A percentile compares a stretch with the other conserved stretches of the same genome.
These are phyloP conservation scores for Thraustochytrium striatum DNA, from an alignment of 352 stramenopile species.

Conservation along the genomic window DNA sequence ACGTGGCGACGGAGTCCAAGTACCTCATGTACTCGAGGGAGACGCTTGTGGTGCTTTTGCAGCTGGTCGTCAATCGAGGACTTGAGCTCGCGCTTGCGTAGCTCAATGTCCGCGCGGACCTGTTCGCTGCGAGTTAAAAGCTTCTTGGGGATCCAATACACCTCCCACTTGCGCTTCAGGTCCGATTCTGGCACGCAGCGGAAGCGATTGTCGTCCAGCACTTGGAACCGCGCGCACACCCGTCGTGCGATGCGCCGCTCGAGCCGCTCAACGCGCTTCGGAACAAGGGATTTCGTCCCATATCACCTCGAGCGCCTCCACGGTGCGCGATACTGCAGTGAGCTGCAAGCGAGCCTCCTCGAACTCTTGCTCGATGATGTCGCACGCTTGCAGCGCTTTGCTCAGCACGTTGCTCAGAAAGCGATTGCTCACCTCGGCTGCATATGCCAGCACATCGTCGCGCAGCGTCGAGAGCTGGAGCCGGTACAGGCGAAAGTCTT, in stretches of 20 bases:
- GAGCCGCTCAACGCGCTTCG: neutral
- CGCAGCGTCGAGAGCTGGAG: neutral
- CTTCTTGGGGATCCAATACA: neutral
- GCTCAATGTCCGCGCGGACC: neutral
- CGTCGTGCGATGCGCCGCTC: neutral
- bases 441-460: neutral
- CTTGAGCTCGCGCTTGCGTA: neutral
- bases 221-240: neutral
- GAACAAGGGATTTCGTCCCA: neutral
- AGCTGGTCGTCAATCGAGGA: neutral
- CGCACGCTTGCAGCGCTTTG: neutral
- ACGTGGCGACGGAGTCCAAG: neutral
- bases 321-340: neutral
- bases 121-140: neutral
- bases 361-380: neutral
- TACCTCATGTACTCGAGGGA: neutral
- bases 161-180: neutral
- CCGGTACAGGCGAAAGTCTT: neutral
- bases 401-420: neutral
- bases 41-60: neutral
- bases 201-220: neutral
- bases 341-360: slow-evolving; percentile 9
- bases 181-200: neutral
- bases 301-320: neutral
- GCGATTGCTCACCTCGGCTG: neutral